These are phyloP conservation scores for Neurospora pannonica DNA, from an alignment of 495 filamentous ascomycete species.

Conservation along the genomic window DNA sequence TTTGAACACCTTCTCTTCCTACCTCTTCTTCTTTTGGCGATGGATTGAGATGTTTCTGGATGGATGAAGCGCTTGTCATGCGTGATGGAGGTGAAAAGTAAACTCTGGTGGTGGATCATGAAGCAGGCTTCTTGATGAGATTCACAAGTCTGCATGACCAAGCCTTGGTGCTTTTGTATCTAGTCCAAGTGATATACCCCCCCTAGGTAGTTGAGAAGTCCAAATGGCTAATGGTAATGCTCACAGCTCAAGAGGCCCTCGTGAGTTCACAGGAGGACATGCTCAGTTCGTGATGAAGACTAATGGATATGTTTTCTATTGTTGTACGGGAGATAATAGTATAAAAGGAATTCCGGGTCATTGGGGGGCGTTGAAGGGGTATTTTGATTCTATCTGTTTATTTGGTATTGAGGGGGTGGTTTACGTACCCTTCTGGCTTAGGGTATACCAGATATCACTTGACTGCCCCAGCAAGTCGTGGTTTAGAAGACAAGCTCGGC, in stretches of 20 bases:
- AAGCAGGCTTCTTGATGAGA: background rate
- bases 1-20: background rate
- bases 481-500: background rate
- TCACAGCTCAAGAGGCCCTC: background rate
- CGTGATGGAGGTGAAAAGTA: background rate
- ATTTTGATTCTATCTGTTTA: background rate
- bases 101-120: background rate
- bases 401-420: background rate
- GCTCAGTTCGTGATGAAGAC: background rate
- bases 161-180: background rate
- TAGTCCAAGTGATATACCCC: background rate
- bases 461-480: fast-evolving
- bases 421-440: background rate
- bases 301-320: background rate
- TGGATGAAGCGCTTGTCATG: background rate
- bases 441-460: too few species aligned
- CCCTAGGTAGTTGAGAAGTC: background rate
- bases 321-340: background rate
- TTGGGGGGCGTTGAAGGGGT: background rate
- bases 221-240: background rate
- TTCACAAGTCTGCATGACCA: background rate
- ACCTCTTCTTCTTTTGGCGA: background rate
- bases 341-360: background rate
- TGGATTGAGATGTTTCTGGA: background rate
- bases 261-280: background rate